Evolutionary conservation across 179 eudicot genomes (phyloP), one percentile per base, ranked within the genome.

Genomic region (Camellia oleifera): DNA sequence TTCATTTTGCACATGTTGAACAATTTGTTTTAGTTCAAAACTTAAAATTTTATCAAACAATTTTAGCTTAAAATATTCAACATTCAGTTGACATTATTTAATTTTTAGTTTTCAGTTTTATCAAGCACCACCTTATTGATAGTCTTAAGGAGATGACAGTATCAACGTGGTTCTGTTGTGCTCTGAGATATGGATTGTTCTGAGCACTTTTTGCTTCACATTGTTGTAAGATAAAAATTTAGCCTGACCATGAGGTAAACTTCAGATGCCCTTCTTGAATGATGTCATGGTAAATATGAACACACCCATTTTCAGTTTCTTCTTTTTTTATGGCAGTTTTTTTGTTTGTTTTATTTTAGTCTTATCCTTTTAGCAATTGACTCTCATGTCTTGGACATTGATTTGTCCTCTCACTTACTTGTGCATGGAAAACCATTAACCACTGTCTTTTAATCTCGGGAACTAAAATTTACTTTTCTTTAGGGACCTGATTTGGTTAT

Each of bases 401-500:
- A 69, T 57, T 48, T 46, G 18, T 5, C 40, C 48, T 79, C 56
- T 48, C 67, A 40, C 15, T 23, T 48, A 15, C 23, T 32, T 50
- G 20, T 20, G 8, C 62, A 63, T 77, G 71, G 8, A 40, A 54
- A 77, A 14, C 63, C 11, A 7, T 32, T 15, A 18, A 26, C 3
- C 7, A 53, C 9, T 32, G 17, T 52, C 40, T 8, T 54, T n/a
- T 74, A 46, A 44, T 75, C 26, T 42, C 48, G 26, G 32, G 42
- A 58, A 44, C 44, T 69, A 10, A 82, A 68, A 50, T 7, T 62
- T 61, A 42, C 62, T 6, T 42, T 78, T 77, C 5, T 80, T 20
- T 77, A 95, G 98, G 98, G 98, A 53, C 98, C 98, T 76, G 89
- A 92, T 79, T 84, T 95, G 83, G 92, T 95, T 71, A 90, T 93